Evolutionary conservation across 139 green algal genomes (phyloP), one percentile per base, ranked within the genome.

Genomic region (Pleodorina starrii): DNA sequence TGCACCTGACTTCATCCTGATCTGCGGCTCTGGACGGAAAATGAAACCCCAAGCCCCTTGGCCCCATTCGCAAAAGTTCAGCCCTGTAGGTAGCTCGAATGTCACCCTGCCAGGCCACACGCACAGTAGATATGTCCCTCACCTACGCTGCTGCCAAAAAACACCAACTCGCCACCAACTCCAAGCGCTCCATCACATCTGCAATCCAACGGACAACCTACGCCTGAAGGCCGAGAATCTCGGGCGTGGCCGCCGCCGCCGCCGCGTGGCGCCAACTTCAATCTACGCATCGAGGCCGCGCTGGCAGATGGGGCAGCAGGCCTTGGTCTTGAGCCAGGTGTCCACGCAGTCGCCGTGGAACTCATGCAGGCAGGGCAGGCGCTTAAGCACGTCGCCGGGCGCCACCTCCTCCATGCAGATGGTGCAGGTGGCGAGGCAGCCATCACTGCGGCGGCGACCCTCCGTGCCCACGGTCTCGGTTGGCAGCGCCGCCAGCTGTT

Each of bases 361-460:
- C 66, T 94, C 84, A 90, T 97, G 94, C 46, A 87, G 48, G 87
- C 95, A 97, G 27, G 93, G 94, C 87, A 97, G 90, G 60, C 93
- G 88, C 7, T 95, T 91, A 68, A 97, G 84, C 91, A 95, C 94
- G 17, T 96, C 93, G 0, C 93, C 94, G 17, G 91, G 50, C 54
- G 43, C 75, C 73, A 91, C 86, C n/a, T 93, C 82, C 71, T 94
- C 92, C 29, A 94, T 77, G 81, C 92, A 94, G 23, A 94, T 82
- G 14, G 85, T 50, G 74, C 92, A 94, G 17, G 78, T 60, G 25
- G 66, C 83, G 14, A n/a, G 7, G 29, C 29, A 44, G 66, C 83
- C 66, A 66, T 81, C 83, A 35, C 66, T 77, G 27, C 46, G 46
- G 19, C 83, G 66, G 21, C 68, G 83, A 11, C 68, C 48, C 21